Evolutionary conservation across 2,329 filamentous ascomycete genomes (phyloP).

Genomic region (Emmonsiellopsis sp.): DNA sequence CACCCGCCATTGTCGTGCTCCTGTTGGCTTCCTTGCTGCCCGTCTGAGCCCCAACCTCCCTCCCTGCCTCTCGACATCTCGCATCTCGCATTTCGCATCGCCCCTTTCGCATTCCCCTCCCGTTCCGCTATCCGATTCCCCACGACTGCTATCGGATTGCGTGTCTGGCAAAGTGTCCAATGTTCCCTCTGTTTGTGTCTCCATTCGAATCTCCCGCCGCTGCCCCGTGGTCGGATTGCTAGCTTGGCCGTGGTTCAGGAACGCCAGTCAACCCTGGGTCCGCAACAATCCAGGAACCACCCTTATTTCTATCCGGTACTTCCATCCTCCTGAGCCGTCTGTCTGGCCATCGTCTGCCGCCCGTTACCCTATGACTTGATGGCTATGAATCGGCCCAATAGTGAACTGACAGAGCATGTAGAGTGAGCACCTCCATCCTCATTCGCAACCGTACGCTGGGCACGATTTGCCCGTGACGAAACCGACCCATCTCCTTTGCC

Average conservation of each 20-base stretch:
- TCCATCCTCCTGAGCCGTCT: background rate
- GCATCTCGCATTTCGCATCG: background rate
- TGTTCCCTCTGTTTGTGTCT: background rate
- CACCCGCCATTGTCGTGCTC: background rate
- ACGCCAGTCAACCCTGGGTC: slow-evolving; percentile 1
- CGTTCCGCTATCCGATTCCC: background rate
- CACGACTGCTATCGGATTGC: background rate
- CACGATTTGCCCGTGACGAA: slow-evolving; percentile 1
- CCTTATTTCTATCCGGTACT: background rate
- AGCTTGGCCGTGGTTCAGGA: background rate
- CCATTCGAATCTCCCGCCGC: background rate
- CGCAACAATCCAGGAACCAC: background rate
- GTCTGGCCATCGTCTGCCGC: background rate
- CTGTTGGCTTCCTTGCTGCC: background rate
- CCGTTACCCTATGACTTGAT: background rate
- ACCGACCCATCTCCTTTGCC: background rate
- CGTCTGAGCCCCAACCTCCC: background rate
- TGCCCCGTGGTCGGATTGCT: background rate
- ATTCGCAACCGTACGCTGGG: background rate
- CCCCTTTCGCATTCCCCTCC: background rate
- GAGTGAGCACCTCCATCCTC: background rate
- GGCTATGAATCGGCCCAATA: background rate
- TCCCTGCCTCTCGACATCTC: background rate
- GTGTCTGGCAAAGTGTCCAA: background rate
- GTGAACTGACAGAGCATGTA: background rate